These are phyloP conservation scores for Oryza meyeriana DNA, from an alignment of 176 grass and related monocot genomes.

Conservation along the genomic window DNA sequence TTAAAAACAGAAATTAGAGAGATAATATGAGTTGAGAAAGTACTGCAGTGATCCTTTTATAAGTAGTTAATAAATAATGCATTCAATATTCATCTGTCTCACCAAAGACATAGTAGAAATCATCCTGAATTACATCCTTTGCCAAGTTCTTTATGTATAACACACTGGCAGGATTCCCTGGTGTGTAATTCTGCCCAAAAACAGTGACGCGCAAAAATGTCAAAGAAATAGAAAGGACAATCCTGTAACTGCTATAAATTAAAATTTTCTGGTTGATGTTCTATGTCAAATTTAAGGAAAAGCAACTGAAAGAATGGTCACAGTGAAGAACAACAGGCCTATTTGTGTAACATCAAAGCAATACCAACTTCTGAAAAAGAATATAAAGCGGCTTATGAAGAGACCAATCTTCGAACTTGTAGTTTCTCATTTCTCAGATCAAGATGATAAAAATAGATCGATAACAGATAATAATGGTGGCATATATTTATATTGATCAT, in stretches of 20 bases:
- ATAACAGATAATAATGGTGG: not conserved
- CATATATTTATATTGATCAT: slow-evolving; percentile 20
- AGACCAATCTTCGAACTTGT: not conserved
- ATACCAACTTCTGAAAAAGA: slow-evolving; percentile 11
- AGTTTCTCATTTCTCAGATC: slow-evolving; percentile 6
- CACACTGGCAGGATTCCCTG: slow-evolving; percentile 74
- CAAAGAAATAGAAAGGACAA: not conserved
- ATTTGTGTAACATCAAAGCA: not conserved
- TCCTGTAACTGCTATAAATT: not conserved
- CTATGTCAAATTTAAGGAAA: not conserved
- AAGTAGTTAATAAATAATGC: slow-evolving; percentile 21
- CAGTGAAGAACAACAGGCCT: not conserved
- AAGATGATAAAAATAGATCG: slow-evolving; percentile 4
- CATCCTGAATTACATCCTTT: slow-evolving; percentile 81
- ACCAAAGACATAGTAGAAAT: slow-evolving; percentile 95
- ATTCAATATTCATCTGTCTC: slow-evolving; percentile 8
- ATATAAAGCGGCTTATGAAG: not conserved
- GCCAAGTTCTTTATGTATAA: slow-evolving; percentile 97
- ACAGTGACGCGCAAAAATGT: not conserved
- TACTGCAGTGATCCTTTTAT: slow-evolving; percentile 2
- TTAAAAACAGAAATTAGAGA: not conserved
- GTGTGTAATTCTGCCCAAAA: slow-evolving; percentile 70
- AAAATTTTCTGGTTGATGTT: not conserved
- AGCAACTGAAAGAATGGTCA: not conserved
- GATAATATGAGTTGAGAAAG: not conserved